Conservation (phyloP, 805 yeast species). For the Hanseniaspora taiwanica region DNA sequence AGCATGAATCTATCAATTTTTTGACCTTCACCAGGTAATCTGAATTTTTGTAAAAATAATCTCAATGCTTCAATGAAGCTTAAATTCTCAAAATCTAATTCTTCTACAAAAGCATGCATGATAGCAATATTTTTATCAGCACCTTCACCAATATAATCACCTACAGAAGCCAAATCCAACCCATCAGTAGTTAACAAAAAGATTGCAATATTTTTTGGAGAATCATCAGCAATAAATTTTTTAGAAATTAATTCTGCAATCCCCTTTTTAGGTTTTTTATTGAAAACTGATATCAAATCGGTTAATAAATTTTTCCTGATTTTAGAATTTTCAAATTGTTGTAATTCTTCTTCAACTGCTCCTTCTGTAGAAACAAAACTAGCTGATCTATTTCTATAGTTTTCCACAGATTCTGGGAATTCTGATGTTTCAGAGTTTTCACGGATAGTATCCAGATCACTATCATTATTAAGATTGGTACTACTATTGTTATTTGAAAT, state of each 20-base stretch:
- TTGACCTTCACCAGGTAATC: constrained; percentile 97
- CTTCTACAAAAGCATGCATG: constrained; percentile 89
- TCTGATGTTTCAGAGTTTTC: neutral
- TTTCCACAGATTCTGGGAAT: neutral
- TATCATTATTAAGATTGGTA: constrained; percentile 7
- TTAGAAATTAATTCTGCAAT: constrained; percentile 45
- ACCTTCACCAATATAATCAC: constrained; percentile 89
- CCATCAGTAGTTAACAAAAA: constrained; percentile 66
- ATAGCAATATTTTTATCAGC: constrained; percentile 60
- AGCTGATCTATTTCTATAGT: neutral
- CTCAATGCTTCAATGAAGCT: constrained; percentile 81
- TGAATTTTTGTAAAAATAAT: constrained; percentile 68
- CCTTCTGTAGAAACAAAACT: constrained; percentile 3
- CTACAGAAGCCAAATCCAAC: constrained; percentile 70
- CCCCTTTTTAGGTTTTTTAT: constrained; percentile 76
- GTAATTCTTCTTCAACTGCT: constrained; percentile 58
- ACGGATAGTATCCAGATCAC: constrained; percentile 10
- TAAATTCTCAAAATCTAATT: constrained; percentile 58
- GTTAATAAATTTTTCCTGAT: constrained; percentile 69
- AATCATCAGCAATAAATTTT: constrained; percentile 47
- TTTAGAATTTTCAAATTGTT: constrained; percentile 75
- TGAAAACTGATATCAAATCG: constrained; percentile 69
- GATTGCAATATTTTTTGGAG: constrained; percentile 58
- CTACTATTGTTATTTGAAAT: constrained; percentile 7
- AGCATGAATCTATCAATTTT: constrained; percentile 94